Conservation (phyloP, 2,329 filamentous ascomycete species). For the Colletotrichum navitas region DNA sequence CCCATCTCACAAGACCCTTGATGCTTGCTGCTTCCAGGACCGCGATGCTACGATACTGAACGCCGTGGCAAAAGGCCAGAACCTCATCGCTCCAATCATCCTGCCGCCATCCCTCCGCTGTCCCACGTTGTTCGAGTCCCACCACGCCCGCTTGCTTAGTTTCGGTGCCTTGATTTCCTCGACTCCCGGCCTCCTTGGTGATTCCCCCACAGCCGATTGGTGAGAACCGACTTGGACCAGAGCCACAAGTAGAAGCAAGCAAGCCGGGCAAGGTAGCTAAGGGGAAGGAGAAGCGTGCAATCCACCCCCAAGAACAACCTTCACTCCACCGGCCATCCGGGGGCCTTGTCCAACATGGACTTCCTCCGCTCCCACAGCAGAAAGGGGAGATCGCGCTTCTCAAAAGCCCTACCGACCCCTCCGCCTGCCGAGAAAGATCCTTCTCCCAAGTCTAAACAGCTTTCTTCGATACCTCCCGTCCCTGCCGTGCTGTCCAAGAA, state of each 20-base stretch:
- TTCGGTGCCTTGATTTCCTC: conserved; percentile 25
- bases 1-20: conserved; percentile 32
- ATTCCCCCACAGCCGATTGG: conserved; percentile 31
- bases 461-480: conserved; percentile 42
- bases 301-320: conserved; percentile 19
- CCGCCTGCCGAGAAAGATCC: conserved; percentile 47
- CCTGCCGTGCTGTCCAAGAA: conserved; percentile 27
- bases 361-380: conserved; percentile 49
- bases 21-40: conserved; percentile 37
- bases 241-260: conserved; percentile 20
- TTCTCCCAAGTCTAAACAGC: conserved; percentile 37
- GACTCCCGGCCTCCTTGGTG: conserved; percentile 23
- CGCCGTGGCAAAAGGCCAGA: conserved; percentile 29
- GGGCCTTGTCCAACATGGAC: conserved; percentile 33
- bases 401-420: conserved; percentile 68
- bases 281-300: conserved; percentile 16
- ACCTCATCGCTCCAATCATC: conserved; percentile 33
- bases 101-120: conserved; percentile 16
- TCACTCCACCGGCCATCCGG: conserved; percentile 7
- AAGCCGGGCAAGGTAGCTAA: conserved; percentile 27
- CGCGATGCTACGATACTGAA: conserved; percentile 35
- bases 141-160: conserved; percentile 12
- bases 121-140: conserved; percentile 40
- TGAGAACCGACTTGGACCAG: conserved; percentile 13
- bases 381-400: conserved; percentile 66